A percentile compares a stretch with the other conserved stretches of the same genome.
These are phyloP conservation scores for Quercus cerris DNA, from an alignment of 306 rosid genomes.

Conservation along the genomic window DNA sequence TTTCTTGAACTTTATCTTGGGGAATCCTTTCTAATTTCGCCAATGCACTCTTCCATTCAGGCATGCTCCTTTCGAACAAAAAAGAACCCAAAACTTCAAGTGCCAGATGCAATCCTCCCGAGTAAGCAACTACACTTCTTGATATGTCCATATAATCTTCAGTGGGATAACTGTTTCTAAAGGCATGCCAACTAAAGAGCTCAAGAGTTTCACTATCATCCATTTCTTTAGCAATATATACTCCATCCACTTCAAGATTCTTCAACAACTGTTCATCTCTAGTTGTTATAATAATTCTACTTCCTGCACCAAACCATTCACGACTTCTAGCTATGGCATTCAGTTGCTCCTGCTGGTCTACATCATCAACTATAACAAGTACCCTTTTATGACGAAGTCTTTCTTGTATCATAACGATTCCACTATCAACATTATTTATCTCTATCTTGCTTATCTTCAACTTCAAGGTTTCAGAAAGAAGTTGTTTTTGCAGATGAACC, in stretches of 20 bases:
- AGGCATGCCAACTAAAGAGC: slow-evolving; percentile 39
- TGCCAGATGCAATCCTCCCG: slow-evolving; percentile 39
- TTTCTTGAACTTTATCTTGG: slow-evolving; percentile 21
- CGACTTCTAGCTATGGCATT: background rate
- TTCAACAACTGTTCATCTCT: slow-evolving; percentile 11
- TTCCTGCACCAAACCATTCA: slow-evolving; percentile 19
- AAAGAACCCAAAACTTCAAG: slow-evolving; percentile 40
- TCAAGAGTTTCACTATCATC: slow-evolving; percentile 20
- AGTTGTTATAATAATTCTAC: slow-evolving; percentile 30
- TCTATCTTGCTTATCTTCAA: background rate
- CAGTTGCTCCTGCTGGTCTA: background rate
- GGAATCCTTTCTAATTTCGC: slow-evolving; percentile 30
- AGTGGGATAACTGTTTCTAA: background rate
- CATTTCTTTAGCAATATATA: background rate
- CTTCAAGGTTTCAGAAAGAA: slow-evolving; percentile 1
- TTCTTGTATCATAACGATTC: background rate
- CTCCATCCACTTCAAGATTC: background rate
- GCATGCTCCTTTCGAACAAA: slow-evolving; percentile 10
- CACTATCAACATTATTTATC: background rate
- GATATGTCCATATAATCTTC: slow-evolving; percentile 7
- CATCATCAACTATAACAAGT: slow-evolving; percentile 19
- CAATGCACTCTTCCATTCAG: slow-evolving; percentile 28
- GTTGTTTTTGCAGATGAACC: slow-evolving; percentile 20
- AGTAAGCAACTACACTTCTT: slow-evolving; percentile 13
- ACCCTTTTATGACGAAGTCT: background rate